These are phyloP conservation scores for Coemansia sp. DNA, from an alignment of 371 early-diverging fungal species.

Conservation along the genomic window DNA sequence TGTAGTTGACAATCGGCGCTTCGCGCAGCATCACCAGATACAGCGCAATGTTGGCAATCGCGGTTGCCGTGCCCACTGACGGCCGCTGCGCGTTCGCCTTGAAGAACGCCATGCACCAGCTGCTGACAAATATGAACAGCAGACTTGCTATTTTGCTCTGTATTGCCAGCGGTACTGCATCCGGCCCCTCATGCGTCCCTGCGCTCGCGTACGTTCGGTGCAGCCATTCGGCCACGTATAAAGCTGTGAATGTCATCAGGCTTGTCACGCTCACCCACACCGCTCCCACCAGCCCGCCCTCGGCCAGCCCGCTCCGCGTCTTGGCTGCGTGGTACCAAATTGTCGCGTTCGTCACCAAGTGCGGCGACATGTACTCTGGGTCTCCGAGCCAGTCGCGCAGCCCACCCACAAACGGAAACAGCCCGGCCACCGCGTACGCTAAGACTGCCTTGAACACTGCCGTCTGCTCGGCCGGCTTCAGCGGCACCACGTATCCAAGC, in stretches of 20 bases:
- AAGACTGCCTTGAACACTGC: constrained; percentile 46
- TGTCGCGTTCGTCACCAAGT: constrained; percentile 51
- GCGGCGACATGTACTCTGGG: constrained; percentile 50
- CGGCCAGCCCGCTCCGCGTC: constrained; percentile 45
- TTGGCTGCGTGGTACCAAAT: constrained; percentile 49
- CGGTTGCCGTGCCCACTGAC: constrained; percentile 47
- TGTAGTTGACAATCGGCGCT: constrained; percentile 44
- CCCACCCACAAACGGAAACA: constrained; percentile 41
- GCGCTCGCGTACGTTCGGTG: constrained; percentile 17
- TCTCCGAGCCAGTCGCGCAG: constrained; percentile 48
- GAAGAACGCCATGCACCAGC: constrained; percentile 48
- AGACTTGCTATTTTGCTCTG: constrained; percentile 43
- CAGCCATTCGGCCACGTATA: constrained; percentile 23
- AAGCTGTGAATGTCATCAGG: constrained; percentile 23
- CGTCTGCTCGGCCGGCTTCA: constrained; percentile 2
- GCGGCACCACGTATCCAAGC: constrained; percentile 7
- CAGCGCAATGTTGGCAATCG: constrained; percentile 45
- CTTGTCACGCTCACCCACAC: constrained; percentile 37
- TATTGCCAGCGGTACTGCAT: constrained; percentile 24
- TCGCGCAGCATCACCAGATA: constrained; percentile 50
- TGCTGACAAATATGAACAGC: constrained; percentile 38
- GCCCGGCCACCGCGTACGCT: constrained; percentile 42
- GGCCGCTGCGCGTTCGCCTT: constrained; percentile 46
- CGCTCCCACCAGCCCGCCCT: constrained; percentile 42
- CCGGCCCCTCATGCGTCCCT: neutral